phyloP scores from a whole-genome alignment of 75 land plant species.

The Ceratopteris richardii region DNA sequence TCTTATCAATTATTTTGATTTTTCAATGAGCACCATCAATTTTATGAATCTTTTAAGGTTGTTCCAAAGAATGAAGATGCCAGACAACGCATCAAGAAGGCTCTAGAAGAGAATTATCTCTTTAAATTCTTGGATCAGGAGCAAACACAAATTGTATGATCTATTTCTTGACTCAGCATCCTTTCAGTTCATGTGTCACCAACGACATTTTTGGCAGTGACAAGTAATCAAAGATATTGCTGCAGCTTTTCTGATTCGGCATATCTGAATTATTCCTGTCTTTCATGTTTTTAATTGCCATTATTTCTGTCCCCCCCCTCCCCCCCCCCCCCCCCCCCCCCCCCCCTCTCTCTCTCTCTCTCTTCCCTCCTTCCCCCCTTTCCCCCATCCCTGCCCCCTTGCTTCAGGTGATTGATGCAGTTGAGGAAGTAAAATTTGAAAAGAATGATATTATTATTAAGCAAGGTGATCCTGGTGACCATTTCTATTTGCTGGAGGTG shows the following conservation, averaged over 20 bases:
- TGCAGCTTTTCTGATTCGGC: no score
- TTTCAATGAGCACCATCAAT: no score
- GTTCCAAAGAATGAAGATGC: constrained; percentile 24
- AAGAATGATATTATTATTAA: constrained; percentile 25
- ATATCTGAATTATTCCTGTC: no score
- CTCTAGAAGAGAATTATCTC: constrained; percentile 25
- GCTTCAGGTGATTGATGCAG: constrained; percentile 34
- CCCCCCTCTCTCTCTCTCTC: not conserved
- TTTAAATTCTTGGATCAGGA: constrained; percentile 37
- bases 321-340: no score
- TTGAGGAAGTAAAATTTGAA: constrained; percentile 28
- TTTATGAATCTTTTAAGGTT: no score
- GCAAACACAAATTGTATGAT: constrained; percentile 24
- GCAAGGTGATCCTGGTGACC: constrained; percentile 35
- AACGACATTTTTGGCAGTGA: no score
- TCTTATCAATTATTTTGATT: no score
- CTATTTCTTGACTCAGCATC: not conserved
- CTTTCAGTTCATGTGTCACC: no score
- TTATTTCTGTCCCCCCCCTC: not conserved
- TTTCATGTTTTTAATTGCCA: no score
- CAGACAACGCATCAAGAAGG: constrained; percentile 14
- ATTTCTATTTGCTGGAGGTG: constrained; percentile 35
- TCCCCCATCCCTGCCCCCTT: not conserved
- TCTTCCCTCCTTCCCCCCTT: not conserved
- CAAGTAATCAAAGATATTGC: no score